A percentile compares a stretch with the other conserved stretches of the same genome.
phyloP scores from a whole-genome alignment of 768 basidiomycete genomes.

The Cyclocybe aegerita region DNA sequence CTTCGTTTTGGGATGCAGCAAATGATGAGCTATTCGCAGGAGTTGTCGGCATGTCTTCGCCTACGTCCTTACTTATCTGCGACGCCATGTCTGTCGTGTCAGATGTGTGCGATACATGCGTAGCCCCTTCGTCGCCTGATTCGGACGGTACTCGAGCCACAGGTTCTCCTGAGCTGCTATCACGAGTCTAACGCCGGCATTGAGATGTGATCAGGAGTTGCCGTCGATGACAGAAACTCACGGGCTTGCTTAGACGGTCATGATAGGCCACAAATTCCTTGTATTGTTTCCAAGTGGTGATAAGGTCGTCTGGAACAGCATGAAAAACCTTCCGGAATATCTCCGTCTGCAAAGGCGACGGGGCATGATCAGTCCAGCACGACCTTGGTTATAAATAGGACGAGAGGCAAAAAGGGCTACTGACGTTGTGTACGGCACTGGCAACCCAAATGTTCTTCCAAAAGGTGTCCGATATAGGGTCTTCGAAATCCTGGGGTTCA shows the following conservation, averaged over 20 bases:
- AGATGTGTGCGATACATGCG: slow-evolving; percentile 23
- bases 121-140: slow-evolving; percentile 40
- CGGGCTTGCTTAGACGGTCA: slow-evolving; percentile 71
- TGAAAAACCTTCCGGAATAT: slow-evolving; percentile 96
- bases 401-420: slow-evolving; percentile 25
- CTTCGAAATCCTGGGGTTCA: slow-evolving; percentile 78
- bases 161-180: slow-evolving; percentile 39
- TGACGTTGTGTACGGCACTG: slow-evolving; percentile 84
- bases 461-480: slow-evolving; percentile 84
- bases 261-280: slow-evolving; percentile 81
- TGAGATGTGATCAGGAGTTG: slow-evolving; percentile 5
- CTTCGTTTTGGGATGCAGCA: slow-evolving; percentile 14
- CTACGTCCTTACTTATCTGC: slow-evolving; percentile 30
- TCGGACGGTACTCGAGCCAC: slow-evolving; percentile 61
- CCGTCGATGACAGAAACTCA: slow-evolving; percentile 29
- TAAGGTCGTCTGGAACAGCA: slow-evolving; percentile 86
- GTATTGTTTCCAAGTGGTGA: slow-evolving; percentile 94
- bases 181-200: slow-evolving; percentile 37
- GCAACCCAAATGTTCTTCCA: slow-evolving; percentile 92
- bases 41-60: slow-evolving; percentile 26
- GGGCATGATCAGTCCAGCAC: slow-evolving; percentile 14
- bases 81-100: slow-evolving; percentile 26
- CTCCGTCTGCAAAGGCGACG: slow-evolving; percentile 63
- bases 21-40: slow-evolving; percentile 14
- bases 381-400: slow-evolving; percentile 9